These are phyloP conservation scores for Rusavskia elegans DNA, from an alignment of 495 filamentous ascomycete species.

Conservation along the genomic window DNA sequence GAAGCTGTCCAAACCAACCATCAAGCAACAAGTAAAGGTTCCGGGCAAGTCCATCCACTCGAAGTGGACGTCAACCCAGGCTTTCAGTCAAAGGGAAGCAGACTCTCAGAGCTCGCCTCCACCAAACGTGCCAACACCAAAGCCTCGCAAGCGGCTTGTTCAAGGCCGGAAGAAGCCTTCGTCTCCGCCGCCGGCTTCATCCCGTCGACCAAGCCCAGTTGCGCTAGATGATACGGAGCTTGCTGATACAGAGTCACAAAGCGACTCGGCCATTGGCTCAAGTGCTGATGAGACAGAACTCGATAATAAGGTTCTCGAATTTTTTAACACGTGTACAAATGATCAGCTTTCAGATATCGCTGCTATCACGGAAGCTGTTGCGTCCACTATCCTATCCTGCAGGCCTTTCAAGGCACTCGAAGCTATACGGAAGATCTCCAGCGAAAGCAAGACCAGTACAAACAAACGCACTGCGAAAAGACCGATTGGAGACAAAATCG, in stretches of 20 bases:
- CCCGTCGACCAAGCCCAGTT: conserved; percentile 17
- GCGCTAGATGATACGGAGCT: conserved; percentile 12
- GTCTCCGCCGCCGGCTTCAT: conserved; percentile 26
- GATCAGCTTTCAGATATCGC: conserved; percentile 66
- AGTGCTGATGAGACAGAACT: conserved; percentile 25
- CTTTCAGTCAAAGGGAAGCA: conserved; percentile 7
- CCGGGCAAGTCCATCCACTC: conserved; percentile 41
- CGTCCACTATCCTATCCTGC: conserved; percentile 45
- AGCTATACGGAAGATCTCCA: conserved; percentile 45
- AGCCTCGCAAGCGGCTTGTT: conserved; percentile 37
- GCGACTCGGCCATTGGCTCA: conserved; percentile 33
- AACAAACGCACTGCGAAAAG: conserved; percentile 34
- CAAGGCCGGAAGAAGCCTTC: conserved; percentile 37
- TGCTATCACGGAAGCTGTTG: conserved; percentile 47
- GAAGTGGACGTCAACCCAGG: conserved; percentile 38
- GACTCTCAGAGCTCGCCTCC: conserved; percentile 12
- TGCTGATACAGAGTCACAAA: conserved; percentile 21
- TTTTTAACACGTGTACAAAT: conserved; percentile 64
- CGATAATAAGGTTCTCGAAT: conserved; percentile 49
- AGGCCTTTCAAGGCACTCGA: conserved; percentile 52
- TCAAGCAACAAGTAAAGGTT: conserved; percentile 45
- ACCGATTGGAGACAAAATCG: conserved; percentile 52
- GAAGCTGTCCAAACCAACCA: conserved; percentile 14
- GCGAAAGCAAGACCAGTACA: conserved; percentile 14
- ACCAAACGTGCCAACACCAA: conserved; percentile 15